Percentiles rank a stretch among this genome's conserved stretches.
Evolutionary conservation across 1,284 basidiomycete genomes (phyloP).

Genomic region (Boletus sp.): DNA sequence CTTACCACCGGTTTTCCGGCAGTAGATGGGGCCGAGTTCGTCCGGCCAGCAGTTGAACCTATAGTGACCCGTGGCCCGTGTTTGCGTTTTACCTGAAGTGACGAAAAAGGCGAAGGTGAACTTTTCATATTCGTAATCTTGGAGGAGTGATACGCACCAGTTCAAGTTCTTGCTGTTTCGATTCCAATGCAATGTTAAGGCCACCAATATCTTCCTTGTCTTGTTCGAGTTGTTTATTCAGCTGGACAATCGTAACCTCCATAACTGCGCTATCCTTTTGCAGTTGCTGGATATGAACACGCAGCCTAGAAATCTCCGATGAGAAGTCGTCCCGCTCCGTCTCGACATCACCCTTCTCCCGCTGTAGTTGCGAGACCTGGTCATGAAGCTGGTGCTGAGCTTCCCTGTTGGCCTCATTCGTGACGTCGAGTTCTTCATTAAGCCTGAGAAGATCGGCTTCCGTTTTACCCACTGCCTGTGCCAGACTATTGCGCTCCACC

Average conservation of each 20-base stretch:
- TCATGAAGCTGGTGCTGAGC: not conserved
- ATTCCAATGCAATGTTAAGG: slow-evolving; percentile 82
- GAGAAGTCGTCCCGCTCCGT: slow-evolving; percentile 40
- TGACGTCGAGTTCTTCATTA: too few relatives aligned
- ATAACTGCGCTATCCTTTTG: slow-evolving; percentile 80
- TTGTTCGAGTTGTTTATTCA: slow-evolving; percentile 64
- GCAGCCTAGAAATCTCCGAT: slow-evolving; percentile 63
- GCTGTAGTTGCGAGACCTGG: slow-evolving; percentile 14
- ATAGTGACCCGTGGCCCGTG: slow-evolving; percentile 60
- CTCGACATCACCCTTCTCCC: slow-evolving; percentile 2
- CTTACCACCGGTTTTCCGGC: slow-evolving; percentile 28
- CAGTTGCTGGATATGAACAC: slow-evolving; percentile 64
- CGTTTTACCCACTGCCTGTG: too few relatives aligned
- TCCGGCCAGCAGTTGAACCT: slow-evolving; percentile 56
- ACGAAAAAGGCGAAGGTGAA: not conserved
- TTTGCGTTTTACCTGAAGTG: slow-evolving; percentile 67
- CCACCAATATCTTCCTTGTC: slow-evolving; percentile 77
- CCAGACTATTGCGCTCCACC: too few relatives aligned
- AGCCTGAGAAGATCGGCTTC: not conserved
- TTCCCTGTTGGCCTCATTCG: too few relatives aligned
- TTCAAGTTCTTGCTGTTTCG: slow-evolving; percentile 89
- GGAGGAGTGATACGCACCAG: slow-evolving; percentile 52
- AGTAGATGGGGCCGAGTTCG: slow-evolving; percentile 36
- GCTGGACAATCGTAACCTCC: slow-evolving; percentile 76
- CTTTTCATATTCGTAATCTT: not conserved